phyloP scores from a whole-genome alignment of 2,329 filamentous ascomycete genomes.

The Sporothrix curviconia region DNA sequence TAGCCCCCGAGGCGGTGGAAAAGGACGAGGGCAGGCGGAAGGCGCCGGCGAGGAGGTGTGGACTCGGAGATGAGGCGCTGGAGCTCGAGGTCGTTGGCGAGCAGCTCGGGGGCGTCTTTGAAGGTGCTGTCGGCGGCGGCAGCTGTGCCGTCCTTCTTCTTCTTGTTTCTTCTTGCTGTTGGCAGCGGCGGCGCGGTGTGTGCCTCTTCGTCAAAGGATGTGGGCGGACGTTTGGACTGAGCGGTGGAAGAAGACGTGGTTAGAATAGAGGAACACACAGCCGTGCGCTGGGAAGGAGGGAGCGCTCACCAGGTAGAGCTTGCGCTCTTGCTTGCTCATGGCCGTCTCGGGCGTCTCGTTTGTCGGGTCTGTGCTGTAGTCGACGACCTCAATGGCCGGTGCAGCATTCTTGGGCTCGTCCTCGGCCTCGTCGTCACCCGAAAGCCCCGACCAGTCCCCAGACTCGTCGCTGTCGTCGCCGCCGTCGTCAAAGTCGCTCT shows the following conservation, averaged over 20 bases:
- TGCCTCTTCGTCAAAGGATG: slow-evolving; percentile 14
- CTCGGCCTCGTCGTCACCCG: slow-evolving; percentile 37
- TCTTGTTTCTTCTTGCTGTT: slow-evolving; percentile 21
- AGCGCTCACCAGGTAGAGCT: slow-evolving; percentile 63
- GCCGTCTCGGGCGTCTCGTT: slow-evolving; percentile 21
- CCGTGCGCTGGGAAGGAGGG: too few species aligned
- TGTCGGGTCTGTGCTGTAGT: slow-evolving; percentile 43
- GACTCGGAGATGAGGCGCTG: slow-evolving; percentile 88
- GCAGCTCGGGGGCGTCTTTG: slow-evolving; percentile 57
- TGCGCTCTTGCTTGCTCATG: slow-evolving; percentile 63
- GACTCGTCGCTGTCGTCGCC: slow-evolving; percentile 23
- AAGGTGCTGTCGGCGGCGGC: slow-evolving; percentile 51
- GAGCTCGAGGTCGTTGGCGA: slow-evolving; percentile 88
- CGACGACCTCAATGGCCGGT: slow-evolving; percentile 52
- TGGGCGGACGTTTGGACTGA: slow-evolving; percentile 46
- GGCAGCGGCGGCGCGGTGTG: not conserved
- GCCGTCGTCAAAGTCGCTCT: slow-evolving; percentile 33
- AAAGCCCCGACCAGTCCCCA: slow-evolving; percentile 57
- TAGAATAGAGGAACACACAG: slow-evolving; percentile 2
- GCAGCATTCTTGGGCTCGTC: slow-evolving; percentile 21
- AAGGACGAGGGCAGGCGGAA: slow-evolving; percentile 30
- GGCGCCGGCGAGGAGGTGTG: slow-evolving; percentile 65
- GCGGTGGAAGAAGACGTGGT: slow-evolving; percentile 22
- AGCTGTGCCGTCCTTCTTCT: slow-evolving; percentile 20
- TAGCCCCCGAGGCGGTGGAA: slow-evolving; percentile 34